A percentile compares a stretch with the other conserved stretches of the same genome.
These are phyloP conservation scores for Rubia tinctorum DNA, from an alignment of 305 asterid genomes.

Conservation along the genomic window DNA sequence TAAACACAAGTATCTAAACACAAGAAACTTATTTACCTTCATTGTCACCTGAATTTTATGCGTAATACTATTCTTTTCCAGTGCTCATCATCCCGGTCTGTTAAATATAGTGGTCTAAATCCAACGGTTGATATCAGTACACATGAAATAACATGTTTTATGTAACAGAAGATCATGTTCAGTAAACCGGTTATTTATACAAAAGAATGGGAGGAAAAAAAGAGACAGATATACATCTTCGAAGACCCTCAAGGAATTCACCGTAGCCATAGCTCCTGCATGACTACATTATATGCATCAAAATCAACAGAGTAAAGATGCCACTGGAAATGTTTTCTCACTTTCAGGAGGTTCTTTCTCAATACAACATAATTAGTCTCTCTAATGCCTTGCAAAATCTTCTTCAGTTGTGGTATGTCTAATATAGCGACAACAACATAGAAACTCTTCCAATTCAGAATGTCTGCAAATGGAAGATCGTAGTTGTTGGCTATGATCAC, in stretches of 20 bases:
- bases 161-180: too few relatives aligned
- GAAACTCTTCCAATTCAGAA: conserved; percentile 70
- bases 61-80: too few relatives aligned
- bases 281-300: conserved; percentile 80
- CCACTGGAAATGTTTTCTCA: conserved; percentile 82
- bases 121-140: background rate
- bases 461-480: conserved; percentile 85
- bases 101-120: background rate
- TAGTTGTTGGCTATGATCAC: conserved; percentile 85
- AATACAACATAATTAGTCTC: conserved; percentile 37
- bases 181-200: background rate
- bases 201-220: background rate
- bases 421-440: conserved; percentile 66
- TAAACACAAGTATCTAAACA: too few relatives aligned
- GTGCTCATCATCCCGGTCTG: too few relatives aligned
- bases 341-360: conserved; percentile 51
- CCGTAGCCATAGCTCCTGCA: conserved; percentile 85
- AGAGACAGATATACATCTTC: background rate
- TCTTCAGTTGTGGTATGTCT: conserved; percentile 75
- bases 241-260: conserved; percentile 35
- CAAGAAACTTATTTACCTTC: too few relatives aligned
- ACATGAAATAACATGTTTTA: background rate
- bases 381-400: conserved; percentile 43
- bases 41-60: background rate
- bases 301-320: conserved; percentile 58